Evolutionary conservation across 164 flowering plant species (phyloP).

Genomic region (Paratinospora sagittata): DNA sequence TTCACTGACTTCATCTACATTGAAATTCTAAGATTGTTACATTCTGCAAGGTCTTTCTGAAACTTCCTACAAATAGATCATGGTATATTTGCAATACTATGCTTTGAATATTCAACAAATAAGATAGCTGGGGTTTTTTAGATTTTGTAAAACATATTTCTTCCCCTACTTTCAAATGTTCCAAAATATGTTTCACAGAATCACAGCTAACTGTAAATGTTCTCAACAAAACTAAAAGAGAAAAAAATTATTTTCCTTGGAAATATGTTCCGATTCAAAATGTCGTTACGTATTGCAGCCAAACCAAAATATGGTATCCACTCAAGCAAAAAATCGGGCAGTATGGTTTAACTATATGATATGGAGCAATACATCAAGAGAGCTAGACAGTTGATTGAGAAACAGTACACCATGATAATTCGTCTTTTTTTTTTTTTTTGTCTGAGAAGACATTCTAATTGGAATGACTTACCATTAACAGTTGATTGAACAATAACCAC

Average conservation of each 20-base stretch:
- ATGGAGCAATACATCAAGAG: neutral
- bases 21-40: slow-evolving; percentile 13
- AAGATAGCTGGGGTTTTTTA: neutral
- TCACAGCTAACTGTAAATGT: too few species aligned
- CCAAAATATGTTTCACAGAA: too few species aligned
- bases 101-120: neutral
- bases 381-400: neutral
- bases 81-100: neutral
- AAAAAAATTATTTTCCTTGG: too few species aligned
- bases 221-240: too few species aligned
- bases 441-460: neutral
- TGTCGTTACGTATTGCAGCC: neutral
- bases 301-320: neutral
- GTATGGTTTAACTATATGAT: slow-evolving; percentile 2
- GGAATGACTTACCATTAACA: slow-evolving; percentile 37
- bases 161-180: too few species aligned
- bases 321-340: neutral
- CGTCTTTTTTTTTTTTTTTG: neutral
- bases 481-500: slow-evolving; percentile 59
- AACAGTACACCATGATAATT: neutral
- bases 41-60: neutral
- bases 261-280: neutral
- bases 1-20: slow-evolving; percentile 75
- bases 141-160: neutral
- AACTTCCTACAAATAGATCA: neutral